A percentile compares a stretch with the other conserved stretches of the same genome.
These are phyloP conservation scores for Globisporangium irregulare DNA, from an alignment of 352 stramenopile genomes.

Conservation along the genomic window DNA sequence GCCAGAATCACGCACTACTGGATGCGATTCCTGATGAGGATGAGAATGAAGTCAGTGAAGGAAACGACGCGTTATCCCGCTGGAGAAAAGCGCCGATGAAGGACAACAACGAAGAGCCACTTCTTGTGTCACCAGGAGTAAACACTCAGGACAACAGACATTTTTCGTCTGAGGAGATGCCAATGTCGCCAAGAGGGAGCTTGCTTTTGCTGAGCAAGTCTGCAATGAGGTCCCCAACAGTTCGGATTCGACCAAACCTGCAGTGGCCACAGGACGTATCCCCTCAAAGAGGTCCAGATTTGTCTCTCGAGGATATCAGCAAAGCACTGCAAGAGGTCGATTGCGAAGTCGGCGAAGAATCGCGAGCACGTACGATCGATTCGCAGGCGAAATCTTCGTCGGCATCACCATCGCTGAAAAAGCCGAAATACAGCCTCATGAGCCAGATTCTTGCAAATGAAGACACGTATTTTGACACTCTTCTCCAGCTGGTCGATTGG, in stretches of 20 bases:
- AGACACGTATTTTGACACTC: slow-evolving; percentile 41
- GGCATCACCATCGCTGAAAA: background rate
- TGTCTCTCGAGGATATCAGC: slow-evolving; percentile 30
- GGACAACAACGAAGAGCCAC: background rate
- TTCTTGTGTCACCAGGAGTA: background rate
- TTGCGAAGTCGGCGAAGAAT: background rate
- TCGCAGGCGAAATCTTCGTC: background rate
- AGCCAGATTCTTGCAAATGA: slow-evolving; percentile 64
- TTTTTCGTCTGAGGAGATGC: background rate
- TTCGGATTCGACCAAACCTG: slow-evolving; percentile 38
- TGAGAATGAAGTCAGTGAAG: slow-evolving; percentile 26
- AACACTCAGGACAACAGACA: background rate
- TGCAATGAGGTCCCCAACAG: slow-evolving; percentile 37
- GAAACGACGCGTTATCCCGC: background rate
- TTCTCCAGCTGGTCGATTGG: slow-evolving; percentile 64
- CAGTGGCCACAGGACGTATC: slow-evolving; percentile 36
- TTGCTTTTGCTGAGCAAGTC: slow-evolving; percentile 16
- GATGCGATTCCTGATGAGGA: slow-evolving; percentile 50
- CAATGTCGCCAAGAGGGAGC: background rate
- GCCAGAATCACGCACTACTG: slow-evolving; percentile 48
- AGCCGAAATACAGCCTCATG: slow-evolving; percentile 32
- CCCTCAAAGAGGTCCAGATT: slow-evolving; percentile 45
- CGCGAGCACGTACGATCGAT: background rate
- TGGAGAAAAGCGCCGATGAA: background rate
- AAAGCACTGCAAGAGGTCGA: slow-evolving; percentile 20